A percentile compares a stretch with the other conserved stretches of the same genome.
phyloP scores from a whole-genome alignment of 1,284 basidiomycete genomes.

The Microbotryum saponariae region DNA sequence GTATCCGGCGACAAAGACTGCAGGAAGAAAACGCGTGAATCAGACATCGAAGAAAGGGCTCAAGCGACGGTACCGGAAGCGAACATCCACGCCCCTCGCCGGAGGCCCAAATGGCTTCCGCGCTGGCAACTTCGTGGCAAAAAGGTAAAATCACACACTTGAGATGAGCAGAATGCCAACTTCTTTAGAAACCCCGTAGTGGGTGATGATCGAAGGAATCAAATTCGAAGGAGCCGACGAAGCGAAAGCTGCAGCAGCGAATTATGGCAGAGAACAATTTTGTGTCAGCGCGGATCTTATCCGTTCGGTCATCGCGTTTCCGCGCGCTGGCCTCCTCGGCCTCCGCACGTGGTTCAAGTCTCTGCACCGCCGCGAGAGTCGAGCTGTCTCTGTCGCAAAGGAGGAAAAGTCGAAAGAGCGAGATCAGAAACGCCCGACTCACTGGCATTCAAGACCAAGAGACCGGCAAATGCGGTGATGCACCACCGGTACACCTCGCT shows the following conservation, averaged over 20 bases:
- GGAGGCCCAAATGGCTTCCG: no score
- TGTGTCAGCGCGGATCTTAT: neutral
- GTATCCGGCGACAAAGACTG: conserved; percentile 42
- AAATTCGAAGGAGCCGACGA: conserved; percentile 53
- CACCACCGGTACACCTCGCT: conserved; percentile 53
- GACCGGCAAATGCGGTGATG: conserved; percentile 53
- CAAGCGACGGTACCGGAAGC: no score
- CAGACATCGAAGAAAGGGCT: neutral
- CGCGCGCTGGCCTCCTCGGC: no score
- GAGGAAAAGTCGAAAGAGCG: neutral
- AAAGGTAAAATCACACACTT: conserved; percentile 33
- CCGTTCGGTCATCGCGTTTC: neutral
- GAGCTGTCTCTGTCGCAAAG: no score
- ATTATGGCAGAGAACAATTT: no score
- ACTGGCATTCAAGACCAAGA: conserved; percentile 60
- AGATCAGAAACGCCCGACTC: neutral
- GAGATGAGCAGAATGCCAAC: conserved; percentile 47
- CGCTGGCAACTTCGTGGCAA: neutral
- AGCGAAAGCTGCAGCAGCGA: conserved; percentile 47
- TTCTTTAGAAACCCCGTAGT: conserved; percentile 55
- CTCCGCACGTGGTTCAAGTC: no score
- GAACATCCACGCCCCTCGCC: no score
- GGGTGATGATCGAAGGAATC: conserved; percentile 45
- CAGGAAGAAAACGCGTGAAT: neutral
- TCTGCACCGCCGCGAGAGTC: no score